phyloP scores from a whole-genome alignment of 495 filamentous ascomycete genomes.

The Podospora tetraspora region DNA sequence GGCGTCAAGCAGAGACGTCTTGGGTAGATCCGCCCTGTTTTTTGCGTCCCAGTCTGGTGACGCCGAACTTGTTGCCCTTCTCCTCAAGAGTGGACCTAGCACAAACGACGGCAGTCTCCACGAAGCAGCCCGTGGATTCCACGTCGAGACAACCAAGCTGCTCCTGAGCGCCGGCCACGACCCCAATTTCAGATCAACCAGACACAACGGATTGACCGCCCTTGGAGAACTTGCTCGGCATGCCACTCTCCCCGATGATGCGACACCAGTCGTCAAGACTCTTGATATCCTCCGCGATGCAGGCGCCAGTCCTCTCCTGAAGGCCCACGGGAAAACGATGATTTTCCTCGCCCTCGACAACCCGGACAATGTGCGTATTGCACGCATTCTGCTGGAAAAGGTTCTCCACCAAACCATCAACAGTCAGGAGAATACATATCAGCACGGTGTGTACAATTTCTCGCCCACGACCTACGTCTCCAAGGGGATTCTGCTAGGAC shows the following conservation, averaged over 20 bases:
- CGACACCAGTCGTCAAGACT: conserved; percentile 27
- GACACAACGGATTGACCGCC: conserved; percentile 39
- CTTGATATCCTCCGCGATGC: conserved; percentile 35
- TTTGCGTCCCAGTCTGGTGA: conserved; percentile 30
- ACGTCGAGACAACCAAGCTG: conserved; percentile 33
- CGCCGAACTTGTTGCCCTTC: conserved; percentile 16
- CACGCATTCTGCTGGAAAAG: conserved; percentile 28
- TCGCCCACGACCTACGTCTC: conserved; percentile 41
- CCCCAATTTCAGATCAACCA: conserved; percentile 36
- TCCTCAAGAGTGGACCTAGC: conserved; percentile 17
- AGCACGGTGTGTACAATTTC: conserved; percentile 34
- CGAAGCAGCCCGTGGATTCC: conserved; percentile 38
- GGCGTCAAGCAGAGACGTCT: conserved; percentile 32
- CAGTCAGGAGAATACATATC: conserved; percentile 37
- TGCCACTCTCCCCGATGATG: conserved; percentile 26
- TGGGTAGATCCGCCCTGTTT: conserved; percentile 38
- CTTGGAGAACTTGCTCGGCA: conserved; percentile 41
- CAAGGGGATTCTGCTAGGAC: conserved; percentile 31
- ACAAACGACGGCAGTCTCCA: conserved; percentile 43
- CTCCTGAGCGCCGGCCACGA: conserved; percentile 43
- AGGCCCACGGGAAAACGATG: conserved; percentile 35
- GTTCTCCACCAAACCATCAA: conserved; percentile 36
- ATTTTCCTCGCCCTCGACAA: conserved; percentile 42
- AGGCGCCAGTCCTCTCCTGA: conserved; percentile 35
- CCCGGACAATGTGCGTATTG: conserved; percentile 31